Base-by-base conservation (phyloP, 768 basidiomycete genomes). In the Pleurotus citrinopileatus region DNA sequence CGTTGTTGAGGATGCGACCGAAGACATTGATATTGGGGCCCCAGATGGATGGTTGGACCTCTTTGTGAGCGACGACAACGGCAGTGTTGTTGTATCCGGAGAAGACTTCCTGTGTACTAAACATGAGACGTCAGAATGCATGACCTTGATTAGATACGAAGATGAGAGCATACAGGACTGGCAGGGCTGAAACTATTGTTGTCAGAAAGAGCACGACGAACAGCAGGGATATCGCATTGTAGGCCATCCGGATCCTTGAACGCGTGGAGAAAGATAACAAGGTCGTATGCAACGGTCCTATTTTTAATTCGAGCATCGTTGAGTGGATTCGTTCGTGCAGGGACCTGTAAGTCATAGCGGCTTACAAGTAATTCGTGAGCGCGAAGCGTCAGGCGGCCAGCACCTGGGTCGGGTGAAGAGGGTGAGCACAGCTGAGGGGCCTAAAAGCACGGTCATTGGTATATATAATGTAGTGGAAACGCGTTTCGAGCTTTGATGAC, bases 401-500 rank as follows among this genome's bases (percentile, higher is more conserved):
- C 48, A 50, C 48, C 48, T 50, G 34, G 23, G 48, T 50, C 22
- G 34, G 17, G 17, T 26, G 43, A 32, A 9, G 48, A 37, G 20
- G 46, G 48, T 50, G 48, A 50, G 48, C 48, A 50, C 48, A 34
- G 48, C 48, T 50, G 48, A 15, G 34, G 48, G 23, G 20, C n/a
- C n/a, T 26, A 4, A 7, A 22, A 17, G 15, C 7, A 13, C 4
- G n/a, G 22, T 19, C 48, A 37, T 37, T 10, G 15, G 34, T 36
- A 50, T 34, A 36, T 50, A 36, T 50, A 36, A 5, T 12, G 29
- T 26, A n/a, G 29, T 32, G 20, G 34, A 50, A 44, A 44, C 43
- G 29, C 27, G 48, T 50, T 50, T 50, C 48, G 36, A 29, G 32
- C n/a, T 20, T 40, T 40, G 17, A 4, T 40, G 9, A 6, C 32